Percentiles rank a stretch among this genome's conserved stretches.
Evolutionary conservation across 352 stramenopile genomes (phyloP).

Genomic region (Globisporangium polare): DNA sequence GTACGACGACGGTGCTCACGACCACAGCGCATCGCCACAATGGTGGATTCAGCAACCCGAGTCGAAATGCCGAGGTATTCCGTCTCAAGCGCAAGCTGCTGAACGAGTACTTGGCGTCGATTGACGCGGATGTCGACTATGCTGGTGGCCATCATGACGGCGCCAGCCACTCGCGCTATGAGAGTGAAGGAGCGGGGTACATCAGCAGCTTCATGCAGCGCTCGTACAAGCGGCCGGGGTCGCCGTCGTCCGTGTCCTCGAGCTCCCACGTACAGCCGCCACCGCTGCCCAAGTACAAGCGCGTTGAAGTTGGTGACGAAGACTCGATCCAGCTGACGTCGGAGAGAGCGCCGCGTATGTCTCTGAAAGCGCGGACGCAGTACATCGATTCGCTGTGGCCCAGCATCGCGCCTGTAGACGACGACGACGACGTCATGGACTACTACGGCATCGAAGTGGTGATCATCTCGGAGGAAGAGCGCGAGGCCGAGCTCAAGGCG

Average conservation of each 20-base stretch:
- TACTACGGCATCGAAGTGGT: slow-evolving; percentile 77
- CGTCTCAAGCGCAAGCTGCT: slow-evolving; percentile 62
- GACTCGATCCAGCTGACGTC: slow-evolving; percentile 42
- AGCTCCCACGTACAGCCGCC: slow-evolving; percentile 1
- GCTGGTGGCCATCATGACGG: neutral
- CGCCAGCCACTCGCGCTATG: neutral
- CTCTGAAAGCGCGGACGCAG: slow-evolving; percentile 51
- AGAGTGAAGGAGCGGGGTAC: neutral
- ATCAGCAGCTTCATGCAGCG: neutral
- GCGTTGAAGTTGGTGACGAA: slow-evolving; percentile 37
- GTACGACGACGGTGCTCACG: slow-evolving; percentile 40
- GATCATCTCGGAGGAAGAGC: slow-evolving; percentile 66
- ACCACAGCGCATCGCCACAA: slow-evolving; percentile 54
- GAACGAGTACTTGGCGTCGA: slow-evolving; percentile 43
- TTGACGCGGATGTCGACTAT: slow-evolving; percentile 8
- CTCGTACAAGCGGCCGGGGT: slow-evolving; percentile 19
- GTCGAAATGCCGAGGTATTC: slow-evolving; percentile 63
- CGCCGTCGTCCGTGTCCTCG: slow-evolving; percentile 12
- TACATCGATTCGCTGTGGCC: slow-evolving; percentile 74
- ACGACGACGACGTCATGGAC: slow-evolving; percentile 70
- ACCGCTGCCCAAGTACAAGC: slow-evolving; percentile 47
- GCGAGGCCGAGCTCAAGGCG: slow-evolving; percentile 6
- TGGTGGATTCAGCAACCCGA: slow-evolving; percentile 70
- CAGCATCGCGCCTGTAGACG: slow-evolving; percentile 48
- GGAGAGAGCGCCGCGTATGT: slow-evolving; percentile 31